Percentiles rank a stretch among this genome's conserved stretches.
Conservation (phyloP, 2,329 filamentous ascomycete genomes). For the Fusarium pseudograminearum region DNA sequence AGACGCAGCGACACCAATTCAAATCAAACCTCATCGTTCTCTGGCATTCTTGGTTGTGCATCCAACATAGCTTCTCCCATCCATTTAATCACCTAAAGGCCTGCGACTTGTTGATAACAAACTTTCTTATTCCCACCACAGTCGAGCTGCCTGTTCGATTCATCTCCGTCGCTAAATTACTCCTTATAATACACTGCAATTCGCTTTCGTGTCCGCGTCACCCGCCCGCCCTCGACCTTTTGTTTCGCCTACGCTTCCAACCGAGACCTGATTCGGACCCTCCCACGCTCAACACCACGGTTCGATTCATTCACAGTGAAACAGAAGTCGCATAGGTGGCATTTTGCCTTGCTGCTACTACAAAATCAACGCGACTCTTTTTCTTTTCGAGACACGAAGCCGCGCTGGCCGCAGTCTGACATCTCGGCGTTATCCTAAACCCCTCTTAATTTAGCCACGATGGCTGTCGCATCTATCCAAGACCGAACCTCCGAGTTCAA, state of each 20-base stretch:
- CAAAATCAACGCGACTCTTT: not conserved
- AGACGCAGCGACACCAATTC: slow-evolving; percentile 35
- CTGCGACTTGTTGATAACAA: slow-evolving; percentile 13
- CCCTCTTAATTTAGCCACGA: slow-evolving; percentile 51
- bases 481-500: slow-evolving; percentile 97
- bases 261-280: slow-evolving; percentile 33
- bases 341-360: slow-evolving; percentile 7
- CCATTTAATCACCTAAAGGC: slow-evolving; percentile 11
- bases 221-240: slow-evolving; percentile 16
- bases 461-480: slow-evolving; percentile 84
- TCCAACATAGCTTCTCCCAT: slow-evolving; percentile 24
- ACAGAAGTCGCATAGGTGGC: slow-evolving; percentile 23
- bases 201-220: slow-evolving; percentile 33
- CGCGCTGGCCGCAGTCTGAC: slow-evolving; percentile 53
- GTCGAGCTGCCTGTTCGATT: slow-evolving; percentile 10
- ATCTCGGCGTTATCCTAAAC: slow-evolving; percentile 35
- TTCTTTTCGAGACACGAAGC: slow-evolving; percentile 43
- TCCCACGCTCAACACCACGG: slow-evolving; percentile 19
- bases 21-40: slow-evolving; percentile 45
- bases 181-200: slow-evolving; percentile 35
- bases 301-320: slow-evolving; percentile 12
- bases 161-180: slow-evolving; percentile 19
- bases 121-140: slow-evolving; percentile 19
- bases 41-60: slow-evolving; percentile 44
- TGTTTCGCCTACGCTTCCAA: slow-evolving; percentile 23